Evolutionary conservation across 495 filamentous ascomycete genomes (phyloP).

Genomic region (Neurospora sublineolata): DNA sequence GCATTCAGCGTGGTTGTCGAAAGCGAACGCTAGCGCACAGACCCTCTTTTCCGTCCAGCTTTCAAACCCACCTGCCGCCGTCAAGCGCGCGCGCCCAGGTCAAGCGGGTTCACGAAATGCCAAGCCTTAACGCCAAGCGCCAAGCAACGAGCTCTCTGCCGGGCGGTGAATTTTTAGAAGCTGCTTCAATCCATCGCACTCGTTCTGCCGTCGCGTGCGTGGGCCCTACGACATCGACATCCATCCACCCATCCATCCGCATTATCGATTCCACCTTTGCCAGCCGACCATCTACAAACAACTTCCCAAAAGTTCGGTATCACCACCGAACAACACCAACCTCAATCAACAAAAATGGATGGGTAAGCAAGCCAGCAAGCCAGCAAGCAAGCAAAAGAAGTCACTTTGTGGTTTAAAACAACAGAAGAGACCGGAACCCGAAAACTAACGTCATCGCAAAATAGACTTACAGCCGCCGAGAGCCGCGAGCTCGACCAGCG

Average conservation of each 20-base stretch:
- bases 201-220: background rate
- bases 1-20: background rate
- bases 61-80: background rate
- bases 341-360: conserved; percentile 1
- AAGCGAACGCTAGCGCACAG: background rate
- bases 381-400: background rate
- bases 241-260: background rate
- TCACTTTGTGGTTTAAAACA: background rate
- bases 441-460: conserved; percentile 5
- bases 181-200: background rate
- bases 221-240: background rate
- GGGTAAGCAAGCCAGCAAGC: background rate
- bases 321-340: background rate
- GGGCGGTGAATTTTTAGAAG: background rate
- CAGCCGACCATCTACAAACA: background rate
- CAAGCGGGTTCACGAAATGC: background rate
- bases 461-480: conserved; percentile 63
- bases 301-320: background rate
- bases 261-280: background rate
- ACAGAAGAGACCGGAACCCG: background rate
- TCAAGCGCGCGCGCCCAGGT: background rate
- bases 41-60: background rate
- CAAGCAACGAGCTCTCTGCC: background rate
- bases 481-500: conserved; percentile 82
- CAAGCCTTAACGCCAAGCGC: background rate